Evolutionary conservation across 345 rosid species (phyloP).

Genomic region (Rhodamnia argentea): DNA sequence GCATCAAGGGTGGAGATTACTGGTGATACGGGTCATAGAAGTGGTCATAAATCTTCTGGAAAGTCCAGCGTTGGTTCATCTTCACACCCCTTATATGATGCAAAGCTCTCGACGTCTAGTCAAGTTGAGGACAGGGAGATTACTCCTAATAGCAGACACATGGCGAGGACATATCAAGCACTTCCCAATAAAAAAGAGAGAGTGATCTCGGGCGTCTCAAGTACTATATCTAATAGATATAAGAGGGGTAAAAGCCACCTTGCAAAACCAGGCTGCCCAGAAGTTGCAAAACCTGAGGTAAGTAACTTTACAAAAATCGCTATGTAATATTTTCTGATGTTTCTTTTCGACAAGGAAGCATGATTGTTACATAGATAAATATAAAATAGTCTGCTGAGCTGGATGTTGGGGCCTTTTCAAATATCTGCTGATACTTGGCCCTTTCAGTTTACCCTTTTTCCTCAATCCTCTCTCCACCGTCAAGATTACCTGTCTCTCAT

Average conservation of each 20-base stretch:
- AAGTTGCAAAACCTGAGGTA: slow-evolving; percentile 27
- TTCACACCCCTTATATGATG: slow-evolving; percentile 10
- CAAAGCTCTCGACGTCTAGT: background rate
- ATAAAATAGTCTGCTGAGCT: background rate
- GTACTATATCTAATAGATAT: slow-evolving; percentile 4
- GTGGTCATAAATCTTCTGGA: slow-evolving; percentile 25
- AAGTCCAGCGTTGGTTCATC: slow-evolving; percentile 50
- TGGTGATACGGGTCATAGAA: slow-evolving; percentile 6
- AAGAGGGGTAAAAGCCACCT: background rate
- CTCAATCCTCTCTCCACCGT: background rate
- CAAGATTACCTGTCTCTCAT: background rate
- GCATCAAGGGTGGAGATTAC: slow-evolving; percentile 35
- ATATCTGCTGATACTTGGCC: background rate
- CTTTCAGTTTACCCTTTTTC: background rate
- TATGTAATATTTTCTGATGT: background rate
- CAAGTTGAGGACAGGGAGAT: slow-evolving; percentile 18
- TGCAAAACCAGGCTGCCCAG: slow-evolving; percentile 6
- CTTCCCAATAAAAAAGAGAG: slow-evolving; percentile 2
- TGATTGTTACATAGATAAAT: background rate
- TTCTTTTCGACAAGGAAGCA: background rate
- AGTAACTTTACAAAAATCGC: background rate
- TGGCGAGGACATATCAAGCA: slow-evolving; percentile 9
- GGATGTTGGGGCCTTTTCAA: background rate
- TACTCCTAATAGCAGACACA: slow-evolving; percentile 35
- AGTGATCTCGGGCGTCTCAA: slow-evolving; percentile 9